phyloP scores from a whole-genome alignment of 2,329 filamentous ascomycete genomes.

The Phyllosticta ampelicida region DNA sequence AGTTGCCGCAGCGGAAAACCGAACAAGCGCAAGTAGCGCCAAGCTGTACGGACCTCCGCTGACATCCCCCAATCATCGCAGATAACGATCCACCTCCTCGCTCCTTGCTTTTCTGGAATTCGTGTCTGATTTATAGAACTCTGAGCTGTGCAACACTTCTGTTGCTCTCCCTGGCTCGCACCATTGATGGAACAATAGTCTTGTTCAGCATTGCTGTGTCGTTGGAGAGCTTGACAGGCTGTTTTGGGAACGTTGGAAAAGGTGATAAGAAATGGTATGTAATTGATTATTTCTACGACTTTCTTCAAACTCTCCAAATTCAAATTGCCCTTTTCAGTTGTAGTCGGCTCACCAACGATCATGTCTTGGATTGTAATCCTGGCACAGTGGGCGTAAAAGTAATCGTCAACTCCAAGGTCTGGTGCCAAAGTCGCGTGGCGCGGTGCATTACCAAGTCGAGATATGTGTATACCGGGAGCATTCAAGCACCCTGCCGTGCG shows the following conservation, averaged over 20 bases:
- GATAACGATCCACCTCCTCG: background rate
- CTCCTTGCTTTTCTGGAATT: background rate
- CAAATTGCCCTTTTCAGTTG: too few species aligned
- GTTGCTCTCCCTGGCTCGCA: background rate
- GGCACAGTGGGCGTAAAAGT: too few species aligned
- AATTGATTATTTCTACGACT: background rate
- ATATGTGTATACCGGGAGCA: too few species aligned
- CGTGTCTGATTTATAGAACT: too few species aligned
- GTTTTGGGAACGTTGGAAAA: background rate
- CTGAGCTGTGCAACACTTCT: background rate
- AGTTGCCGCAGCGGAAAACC: background rate
- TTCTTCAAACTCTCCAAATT: too few species aligned
- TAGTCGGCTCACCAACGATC: too few species aligned
- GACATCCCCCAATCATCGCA: constrained; percentile 3
- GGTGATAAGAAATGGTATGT: background rate
- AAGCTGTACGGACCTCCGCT: background rate
- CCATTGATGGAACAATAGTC: background rate
- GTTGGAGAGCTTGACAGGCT: background rate
- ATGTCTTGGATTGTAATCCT: too few species aligned
- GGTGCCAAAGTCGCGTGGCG: too few species aligned
- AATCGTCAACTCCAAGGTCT: too few species aligned
- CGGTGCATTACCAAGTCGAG: too few species aligned
- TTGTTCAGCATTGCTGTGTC: background rate
- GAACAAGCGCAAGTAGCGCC: background rate
- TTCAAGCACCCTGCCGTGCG: too few species aligned